Evolutionary conservation across 441 rosid species (phyloP).

Genomic region (Kokia cookei): DNA sequence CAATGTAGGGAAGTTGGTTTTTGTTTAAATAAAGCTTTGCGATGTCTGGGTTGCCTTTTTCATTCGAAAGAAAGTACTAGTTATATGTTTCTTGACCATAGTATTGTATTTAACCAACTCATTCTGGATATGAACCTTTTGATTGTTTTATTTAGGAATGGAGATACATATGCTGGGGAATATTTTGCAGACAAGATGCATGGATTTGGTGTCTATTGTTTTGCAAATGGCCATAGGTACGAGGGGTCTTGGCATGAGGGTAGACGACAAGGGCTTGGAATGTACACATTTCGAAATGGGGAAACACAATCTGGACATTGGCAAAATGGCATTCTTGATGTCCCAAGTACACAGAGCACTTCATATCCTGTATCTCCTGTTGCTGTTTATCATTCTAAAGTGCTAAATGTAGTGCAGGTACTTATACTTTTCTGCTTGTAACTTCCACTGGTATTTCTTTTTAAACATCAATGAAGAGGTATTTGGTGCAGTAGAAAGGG

Average conservation of each 20-base stretch:
- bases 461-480: too few species aligned
- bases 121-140: neutral
- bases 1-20: neutral
- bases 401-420: slow-evolving; percentile 79
- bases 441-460: too few species aligned
- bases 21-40: neutral
- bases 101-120: neutral
- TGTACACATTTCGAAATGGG: slow-evolving; percentile 81
- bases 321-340: slow-evolving; percentile 69
- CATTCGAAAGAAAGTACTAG: neutral
- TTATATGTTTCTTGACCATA: neutral
- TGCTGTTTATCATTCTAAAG: slow-evolving; percentile 81
- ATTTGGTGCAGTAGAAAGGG: too few species aligned
- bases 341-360: slow-evolving; percentile 62
- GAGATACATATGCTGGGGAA: slow-evolving; percentile 84
- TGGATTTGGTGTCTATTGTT: slow-evolving; percentile 61
- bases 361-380: slow-evolving; percentile 50
- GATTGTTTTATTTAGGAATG: slow-evolving; percentile 43
- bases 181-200: slow-evolving; percentile 81
- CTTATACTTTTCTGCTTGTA: too few species aligned
- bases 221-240: slow-evolving; percentile 63
- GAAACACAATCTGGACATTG: slow-evolving; percentile 89
- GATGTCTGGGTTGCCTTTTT: neutral
- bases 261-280: slow-evolving; percentile 81
- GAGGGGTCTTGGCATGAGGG: slow-evolving; percentile 94